Base-by-base conservation (phyloP, 306 rosid genomes). In the Urtica urens region DNA sequence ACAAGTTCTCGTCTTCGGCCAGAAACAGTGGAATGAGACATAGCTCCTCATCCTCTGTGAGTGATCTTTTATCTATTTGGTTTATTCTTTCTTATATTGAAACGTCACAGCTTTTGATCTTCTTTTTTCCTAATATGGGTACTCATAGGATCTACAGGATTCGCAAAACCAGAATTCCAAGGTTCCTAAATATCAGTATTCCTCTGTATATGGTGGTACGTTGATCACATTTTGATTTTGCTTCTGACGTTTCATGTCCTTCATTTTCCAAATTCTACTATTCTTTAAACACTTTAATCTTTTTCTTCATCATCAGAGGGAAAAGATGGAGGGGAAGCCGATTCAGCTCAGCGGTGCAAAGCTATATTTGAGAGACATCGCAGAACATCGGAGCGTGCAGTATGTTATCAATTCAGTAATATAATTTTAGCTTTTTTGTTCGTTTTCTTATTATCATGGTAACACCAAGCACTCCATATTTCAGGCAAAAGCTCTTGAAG, bases 321-420 rank as follows among this genome's bases (percentile, higher is more conserved):
- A 73, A 71, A 73, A 38, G 94, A 71, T 51, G 79, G 74, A 41
- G 75, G 43, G 60, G 84, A 75, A 60, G 92, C 78, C 54, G 99
- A 90, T 72, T 79, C 99, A 25, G 92, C 94, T 51, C 87, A 82
- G 78, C 81, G 99, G 67, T 81, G 82, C 73, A 90, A 84, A 73
- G 95, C 99, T 62, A 81, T 95, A 64, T 55, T 82, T 55, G 99
- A 90, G 77, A 82, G 99, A 58, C 70, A 82, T 66, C 86, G 72
- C 23, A 80, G 99, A 60, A 90, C 95, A 58, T 77, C 87, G 5
- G 99, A 85, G 39, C 95, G 95, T 22, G 99, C 94, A 3, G 99
- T 90, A 85, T 47, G 85, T 58, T 58, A 52, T 49, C 37, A 47
- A 58, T 40, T 58, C 64, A 55, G 68, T 24, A 30, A 25, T 34